Evolutionary conservation across 2,329 filamentous ascomycete species (phyloP).

Genomic region (Bipolaris zeicola): DNA sequence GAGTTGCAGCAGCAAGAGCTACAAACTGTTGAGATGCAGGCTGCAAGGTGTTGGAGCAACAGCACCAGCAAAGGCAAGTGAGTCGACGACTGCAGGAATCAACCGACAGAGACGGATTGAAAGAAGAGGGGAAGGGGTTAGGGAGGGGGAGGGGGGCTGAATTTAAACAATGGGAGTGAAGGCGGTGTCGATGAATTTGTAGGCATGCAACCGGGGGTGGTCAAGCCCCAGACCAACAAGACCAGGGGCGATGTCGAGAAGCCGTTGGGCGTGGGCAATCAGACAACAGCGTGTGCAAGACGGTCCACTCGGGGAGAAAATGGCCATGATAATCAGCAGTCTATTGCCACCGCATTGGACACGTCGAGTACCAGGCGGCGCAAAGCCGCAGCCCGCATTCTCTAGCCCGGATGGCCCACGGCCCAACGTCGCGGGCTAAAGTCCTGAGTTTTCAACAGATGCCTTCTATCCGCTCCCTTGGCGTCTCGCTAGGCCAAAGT

Average conservation of each 20-base stretch:
- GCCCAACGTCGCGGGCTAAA: slow-evolving; percentile 21
- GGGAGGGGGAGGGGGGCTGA: slow-evolving; percentile 21
- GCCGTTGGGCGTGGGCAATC: slow-evolving; percentile 17
- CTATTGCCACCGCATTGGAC: slow-evolving; percentile 32
- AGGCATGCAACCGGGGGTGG: slow-evolving; percentile 20
- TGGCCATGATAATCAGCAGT: slow-evolving; percentile 9
- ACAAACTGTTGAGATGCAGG: slow-evolving; percentile 33
- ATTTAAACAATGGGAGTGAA: slow-evolving; percentile 22
- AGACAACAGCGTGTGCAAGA: slow-evolving; percentile 13
- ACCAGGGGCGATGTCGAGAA: slow-evolving; percentile 23
- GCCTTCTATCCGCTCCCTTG: slow-evolving; percentile 26
- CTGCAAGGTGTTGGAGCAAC: slow-evolving; percentile 26
- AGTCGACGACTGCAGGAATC: slow-evolving; percentile 1
- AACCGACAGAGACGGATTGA: slow-evolving; percentile 9
- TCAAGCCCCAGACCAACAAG: slow-evolving; percentile 17
- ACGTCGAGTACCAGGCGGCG: slow-evolving; percentile 20
- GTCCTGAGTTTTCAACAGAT: slow-evolving; percentile 28
- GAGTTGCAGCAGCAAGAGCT: slow-evolving; percentile 19
- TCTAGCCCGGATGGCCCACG: slow-evolving; percentile 8
- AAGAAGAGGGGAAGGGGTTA: slow-evolving; percentile 2
- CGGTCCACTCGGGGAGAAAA: slow-evolving; percentile 25
- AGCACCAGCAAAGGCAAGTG: slow-evolving; percentile 5
- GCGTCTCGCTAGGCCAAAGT: slow-evolving; percentile 18
- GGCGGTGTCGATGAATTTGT: slow-evolving; percentile 35
- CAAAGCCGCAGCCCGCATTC: slow-evolving; percentile 8